These are phyloP conservation scores for Gynostemma pentaphyllum DNA, from an alignment of 306 rosid genomes.

Conservation along the genomic window DNA sequence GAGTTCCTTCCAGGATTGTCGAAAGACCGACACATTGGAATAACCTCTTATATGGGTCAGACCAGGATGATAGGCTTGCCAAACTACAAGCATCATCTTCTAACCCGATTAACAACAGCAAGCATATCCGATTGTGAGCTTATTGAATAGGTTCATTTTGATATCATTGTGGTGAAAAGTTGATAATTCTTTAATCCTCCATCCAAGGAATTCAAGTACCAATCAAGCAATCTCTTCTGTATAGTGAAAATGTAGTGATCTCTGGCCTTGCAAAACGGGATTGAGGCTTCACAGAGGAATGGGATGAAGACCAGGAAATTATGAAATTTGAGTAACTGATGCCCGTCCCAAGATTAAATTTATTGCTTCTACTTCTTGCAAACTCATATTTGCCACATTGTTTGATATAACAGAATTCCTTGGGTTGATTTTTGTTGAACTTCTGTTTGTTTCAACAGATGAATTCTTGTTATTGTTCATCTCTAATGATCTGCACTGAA, in stretches of 20 bases:
- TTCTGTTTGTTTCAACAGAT: neutral
- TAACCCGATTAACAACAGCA: constrained; percentile 39
- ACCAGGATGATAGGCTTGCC: constrained; percentile 50
- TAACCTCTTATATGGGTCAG: constrained; percentile 55
- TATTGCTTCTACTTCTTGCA: neutral
- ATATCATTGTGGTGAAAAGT: constrained; percentile 30
- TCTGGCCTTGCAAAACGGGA: neutral
- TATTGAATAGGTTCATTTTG: constrained; percentile 20
- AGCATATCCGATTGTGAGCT: constrained; percentile 18
- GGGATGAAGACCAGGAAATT: neutral
- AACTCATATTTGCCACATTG: neutral
- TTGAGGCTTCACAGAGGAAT: neutral
- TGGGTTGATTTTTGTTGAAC: constrained; percentile 10
- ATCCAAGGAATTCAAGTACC: constrained; percentile 29
- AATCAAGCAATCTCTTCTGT: constrained; percentile 17
- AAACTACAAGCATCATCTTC: constrained; percentile 49
- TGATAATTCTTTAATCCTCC: constrained; percentile 70
- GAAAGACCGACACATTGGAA: constrained; percentile 75
- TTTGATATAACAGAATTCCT: neutral
- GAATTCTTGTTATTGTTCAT: constrained; percentile 5
- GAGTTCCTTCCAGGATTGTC: constrained; percentile 64
- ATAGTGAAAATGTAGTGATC: constrained; percentile 17
- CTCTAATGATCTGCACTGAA: neutral
- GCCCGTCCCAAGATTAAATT: neutral
- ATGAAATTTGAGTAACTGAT: neutral